phyloP scores from a whole-genome alignment of 164 flowering plant genomes.

The Tinospora cordifolia region DNA sequence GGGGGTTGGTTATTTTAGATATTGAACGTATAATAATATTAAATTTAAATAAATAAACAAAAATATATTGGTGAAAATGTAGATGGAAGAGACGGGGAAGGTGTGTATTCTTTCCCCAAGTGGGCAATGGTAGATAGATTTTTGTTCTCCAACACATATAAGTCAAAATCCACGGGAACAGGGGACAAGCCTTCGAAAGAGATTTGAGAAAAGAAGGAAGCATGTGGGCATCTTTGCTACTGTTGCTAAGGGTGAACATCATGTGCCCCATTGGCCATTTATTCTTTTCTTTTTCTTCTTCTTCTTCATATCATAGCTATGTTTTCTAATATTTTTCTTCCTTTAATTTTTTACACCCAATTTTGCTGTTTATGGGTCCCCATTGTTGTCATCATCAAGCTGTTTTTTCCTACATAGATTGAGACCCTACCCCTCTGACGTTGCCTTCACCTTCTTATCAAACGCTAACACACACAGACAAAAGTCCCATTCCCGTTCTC shows the following conservation, averaged over 20 bases:
- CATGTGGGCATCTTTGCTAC: not conserved
- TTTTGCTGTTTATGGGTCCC: not conserved
- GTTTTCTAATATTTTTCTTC: not conserved
- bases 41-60: too few species aligned
- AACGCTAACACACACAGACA: not conserved
- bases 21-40: too few species aligned
- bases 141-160: not conserved
- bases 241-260: not conserved
- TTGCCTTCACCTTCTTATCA: not conserved
- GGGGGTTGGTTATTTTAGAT: too few species aligned
- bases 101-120: too few species aligned
- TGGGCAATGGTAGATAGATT: too few species aligned
- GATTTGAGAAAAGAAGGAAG: not conserved
- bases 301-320: not conserved
- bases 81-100: too few species aligned
- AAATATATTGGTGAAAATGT: too few species aligned
- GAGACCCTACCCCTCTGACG: not conserved
- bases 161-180: not conserved
- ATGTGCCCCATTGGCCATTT: not conserved
- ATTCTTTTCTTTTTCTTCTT: too few species aligned
- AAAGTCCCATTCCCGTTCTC: not conserved
- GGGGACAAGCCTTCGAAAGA: not conserved
- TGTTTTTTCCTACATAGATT: constrained; percentile 1
- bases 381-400: not conserved
- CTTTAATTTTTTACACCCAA: not conserved